Base-by-base conservation (phyloP, 306 rosid genomes). In the Cyclanthera cordifolia region DNA sequence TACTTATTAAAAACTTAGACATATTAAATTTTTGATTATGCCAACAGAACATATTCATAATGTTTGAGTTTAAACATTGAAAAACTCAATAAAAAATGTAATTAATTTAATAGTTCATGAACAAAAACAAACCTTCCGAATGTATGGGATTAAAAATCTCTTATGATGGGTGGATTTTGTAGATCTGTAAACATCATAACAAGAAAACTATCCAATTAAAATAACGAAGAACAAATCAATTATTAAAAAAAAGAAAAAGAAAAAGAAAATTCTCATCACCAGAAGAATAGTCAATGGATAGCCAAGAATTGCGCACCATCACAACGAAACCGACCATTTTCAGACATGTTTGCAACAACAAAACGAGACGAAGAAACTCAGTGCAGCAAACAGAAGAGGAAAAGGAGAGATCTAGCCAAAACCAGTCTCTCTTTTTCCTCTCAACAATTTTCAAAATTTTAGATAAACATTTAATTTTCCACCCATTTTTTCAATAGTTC, bases 231-330 rank as follows among this genome's bases (percentile, higher is more conserved):
- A 27, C 11, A 57, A 53, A 70, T n/a, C n/a, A n/a, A n/a, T n/a
- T n/a, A 24, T 13, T 43, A 65, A 28, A 28, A 12, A 73, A 69
- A 39, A 19, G 9, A 1, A 12, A 45, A 64, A 27, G 15, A 57
- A 53, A 70, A 30, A 74, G n/a, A 58, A 74, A 41, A n/a, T 63
- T 56, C 37, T 70, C 30, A 71, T 67, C 47, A 67, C 75, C 84
- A 76, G 23, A 23, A 20, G 43, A 45, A 65, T 74, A 41, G 87
- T 89, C 93, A 82, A 87, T 79, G 52, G 19, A 49, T 53, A 47
- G 28, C 78, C 96, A 82, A 80, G 79, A 79, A 84, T 85, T 77
- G 83, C 92, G 93, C 84, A 78, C 45, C 32, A 76, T 37, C 66
- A 19, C 75, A 70, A 68, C 78, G 70, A 78, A 59, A 76, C 81